Percentiles rank a stretch among this genome's conserved stretches.
These are phyloP conservation scores for Telfairia occidentalis DNA, from an alignment of 331 rosid genomes.

Conservation along the genomic window DNA sequence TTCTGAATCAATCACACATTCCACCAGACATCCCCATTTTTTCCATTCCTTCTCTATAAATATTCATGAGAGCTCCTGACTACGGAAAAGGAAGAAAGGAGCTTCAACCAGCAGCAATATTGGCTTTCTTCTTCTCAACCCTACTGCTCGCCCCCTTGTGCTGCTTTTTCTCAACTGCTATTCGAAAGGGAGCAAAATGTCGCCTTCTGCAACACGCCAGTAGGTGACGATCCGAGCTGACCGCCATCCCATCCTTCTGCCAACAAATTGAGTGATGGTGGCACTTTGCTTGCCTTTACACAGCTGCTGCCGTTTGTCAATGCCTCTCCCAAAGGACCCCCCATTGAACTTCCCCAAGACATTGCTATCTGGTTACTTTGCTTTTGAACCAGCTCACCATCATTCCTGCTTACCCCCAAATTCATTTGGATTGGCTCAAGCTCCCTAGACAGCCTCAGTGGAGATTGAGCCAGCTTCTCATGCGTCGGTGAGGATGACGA, in stretches of 20 bases:
- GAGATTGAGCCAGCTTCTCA: slow-evolving; percentile 25
- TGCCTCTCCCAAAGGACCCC: slow-evolving; percentile 44
- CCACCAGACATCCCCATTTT: neutral
- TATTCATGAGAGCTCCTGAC: neutral
- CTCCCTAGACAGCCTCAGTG: slow-evolving; percentile 27
- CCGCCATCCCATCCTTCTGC: slow-evolving; percentile 30
- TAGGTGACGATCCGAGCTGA: slow-evolving; percentile 32
- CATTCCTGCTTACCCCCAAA: slow-evolving; percentile 13
- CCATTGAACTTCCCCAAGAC: slow-evolving; percentile 29
- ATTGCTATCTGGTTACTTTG: slow-evolving; percentile 17
- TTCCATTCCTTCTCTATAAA: neutral
- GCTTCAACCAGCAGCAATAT: slow-evolving; percentile 19
- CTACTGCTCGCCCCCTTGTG: slow-evolving; percentile 7
- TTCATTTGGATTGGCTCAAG: slow-evolving; percentile 21
- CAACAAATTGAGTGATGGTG: slow-evolving; percentile 21
- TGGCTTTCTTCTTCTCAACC: neutral
- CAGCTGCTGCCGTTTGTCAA: slow-evolving; percentile 19
- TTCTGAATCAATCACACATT: neutral
- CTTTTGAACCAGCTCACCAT: slow-evolving; percentile 7
- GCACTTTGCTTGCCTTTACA: slow-evolving; percentile 12
- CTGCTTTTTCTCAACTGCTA: slow-evolving; percentile 31
- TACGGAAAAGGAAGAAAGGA: slow-evolving; percentile 25
- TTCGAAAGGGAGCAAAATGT: slow-evolving; percentile 35
- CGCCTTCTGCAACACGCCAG: slow-evolving; percentile 35
- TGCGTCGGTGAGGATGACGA: slow-evolving; percentile 31